phyloP scores from a whole-genome alignment of 2,329 filamentous ascomycete species.

The Ilyonectria sp. region DNA sequence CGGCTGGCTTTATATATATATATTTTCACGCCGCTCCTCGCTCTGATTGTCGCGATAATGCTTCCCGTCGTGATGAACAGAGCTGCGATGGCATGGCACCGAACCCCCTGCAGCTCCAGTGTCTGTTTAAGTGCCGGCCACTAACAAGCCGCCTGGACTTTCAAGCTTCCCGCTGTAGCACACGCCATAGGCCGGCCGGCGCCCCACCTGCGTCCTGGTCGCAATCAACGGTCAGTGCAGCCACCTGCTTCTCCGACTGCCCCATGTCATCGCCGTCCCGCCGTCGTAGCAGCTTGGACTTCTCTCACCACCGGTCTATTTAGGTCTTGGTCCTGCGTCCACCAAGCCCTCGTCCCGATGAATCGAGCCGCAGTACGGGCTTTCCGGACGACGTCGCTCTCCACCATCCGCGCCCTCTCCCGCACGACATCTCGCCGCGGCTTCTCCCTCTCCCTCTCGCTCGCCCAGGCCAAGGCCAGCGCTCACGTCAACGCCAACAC shows the following conservation, averaged over 20 bases:
- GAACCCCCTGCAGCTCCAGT: neutral
- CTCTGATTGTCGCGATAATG: neutral
- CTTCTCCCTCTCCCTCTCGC: constrained; percentile 66
- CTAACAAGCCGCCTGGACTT: neutral
- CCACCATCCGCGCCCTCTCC: constrained; percentile 71
- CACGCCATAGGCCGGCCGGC: no score
- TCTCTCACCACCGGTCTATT: neutral
- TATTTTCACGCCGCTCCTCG: neutral
- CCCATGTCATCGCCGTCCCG: constrained; percentile 25
- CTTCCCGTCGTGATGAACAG: neutral
- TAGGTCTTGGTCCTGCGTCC: constrained; percentile 32
- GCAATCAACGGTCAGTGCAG: neutral
- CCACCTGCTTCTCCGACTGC: constrained; percentile 17
- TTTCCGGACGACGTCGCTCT: constrained; percentile 78
- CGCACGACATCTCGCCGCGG: constrained; percentile 63
- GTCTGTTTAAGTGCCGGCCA: neutral
- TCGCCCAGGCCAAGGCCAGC: constrained; percentile 71
- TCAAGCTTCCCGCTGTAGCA: no score
- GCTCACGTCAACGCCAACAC: constrained; percentile 57
- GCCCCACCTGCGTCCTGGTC: neutral
- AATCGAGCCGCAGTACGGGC: constrained; percentile 80
- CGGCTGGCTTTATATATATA: neutral
- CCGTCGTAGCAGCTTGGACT: constrained; percentile 25
- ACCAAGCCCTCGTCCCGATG: constrained; percentile 67
- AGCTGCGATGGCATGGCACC: neutral